A percentile compares a stretch with the other conserved stretches of the same genome.
Evolutionary conservation across 2,329 filamentous ascomycete genomes (phyloP).

Genomic region (Triangularia setosa): DNA sequence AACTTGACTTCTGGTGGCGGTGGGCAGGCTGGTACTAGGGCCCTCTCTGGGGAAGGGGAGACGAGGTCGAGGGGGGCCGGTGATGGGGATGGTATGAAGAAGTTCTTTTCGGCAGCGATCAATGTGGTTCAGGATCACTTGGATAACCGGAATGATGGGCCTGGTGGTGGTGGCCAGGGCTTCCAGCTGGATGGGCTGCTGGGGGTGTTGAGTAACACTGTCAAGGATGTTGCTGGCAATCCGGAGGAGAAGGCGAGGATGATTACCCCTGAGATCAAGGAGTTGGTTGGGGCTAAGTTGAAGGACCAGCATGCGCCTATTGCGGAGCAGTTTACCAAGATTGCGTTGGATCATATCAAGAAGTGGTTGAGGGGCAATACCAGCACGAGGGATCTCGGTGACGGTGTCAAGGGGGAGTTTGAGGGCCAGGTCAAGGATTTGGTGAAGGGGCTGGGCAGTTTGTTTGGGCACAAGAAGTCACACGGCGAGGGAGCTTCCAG

Average conservation of each 20-base stretch:
- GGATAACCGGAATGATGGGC: constrained; percentile 29
- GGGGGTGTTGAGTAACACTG: constrained; percentile 39
- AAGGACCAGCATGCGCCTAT: constrained; percentile 41
- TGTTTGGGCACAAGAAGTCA: constrained; percentile 39
- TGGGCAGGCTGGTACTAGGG: background rate
- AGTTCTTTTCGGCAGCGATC: constrained; percentile 41
- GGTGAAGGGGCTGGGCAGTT: constrained; percentile 40
- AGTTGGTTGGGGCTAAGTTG: constrained; percentile 39
- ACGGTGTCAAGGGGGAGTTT: constrained; percentile 42
- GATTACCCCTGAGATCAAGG: constrained; percentile 46
- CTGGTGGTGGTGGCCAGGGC: constrained; percentile 29
- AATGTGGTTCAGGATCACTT: constrained; percentile 40
- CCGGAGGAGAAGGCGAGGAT: constrained; percentile 44
- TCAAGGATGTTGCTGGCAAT: constrained; percentile 43
- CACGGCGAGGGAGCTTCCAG: constrained; percentile 32
- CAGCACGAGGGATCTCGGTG: constrained; percentile 38
- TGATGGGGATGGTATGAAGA: constrained; percentile 28
- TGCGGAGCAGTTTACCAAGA: constrained; percentile 44
- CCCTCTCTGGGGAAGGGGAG: background rate
- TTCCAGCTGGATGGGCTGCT: constrained; percentile 43
- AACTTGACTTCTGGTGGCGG: constrained; percentile 36
- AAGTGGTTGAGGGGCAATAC: constrained; percentile 42
- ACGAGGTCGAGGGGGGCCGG: constrained; percentile 29
- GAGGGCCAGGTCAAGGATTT: constrained; percentile 43
- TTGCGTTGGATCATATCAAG: constrained; percentile 46